Evolutionary conservation across 306 rosid genomes (phyloP).

Genomic region (Trifolium repens): DNA sequence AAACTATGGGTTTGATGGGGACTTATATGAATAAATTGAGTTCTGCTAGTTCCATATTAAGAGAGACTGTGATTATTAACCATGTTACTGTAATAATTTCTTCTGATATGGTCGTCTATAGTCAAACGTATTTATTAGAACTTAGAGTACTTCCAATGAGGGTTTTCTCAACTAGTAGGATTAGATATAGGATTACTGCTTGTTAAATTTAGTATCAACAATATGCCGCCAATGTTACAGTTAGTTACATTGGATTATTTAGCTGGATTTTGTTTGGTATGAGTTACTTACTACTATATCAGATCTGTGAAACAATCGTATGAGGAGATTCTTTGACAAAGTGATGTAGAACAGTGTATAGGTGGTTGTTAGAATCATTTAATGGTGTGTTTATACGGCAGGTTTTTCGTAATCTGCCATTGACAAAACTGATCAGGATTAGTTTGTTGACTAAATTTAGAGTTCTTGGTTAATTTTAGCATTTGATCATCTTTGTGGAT

Average conservation of each 20-base stretch:
- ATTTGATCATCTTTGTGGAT: slow-evolving; percentile 6
- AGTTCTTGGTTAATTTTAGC: neutral
- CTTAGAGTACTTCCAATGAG: neutral
- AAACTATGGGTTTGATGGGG: neutral
- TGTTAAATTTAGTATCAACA: neutral
- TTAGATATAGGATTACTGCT: neutral
- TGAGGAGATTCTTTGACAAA: neutral
- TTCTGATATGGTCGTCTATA: slow-evolving; percentile 14
- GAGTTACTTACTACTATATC: neutral
- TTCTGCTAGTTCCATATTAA: neutral
- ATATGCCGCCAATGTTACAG: neutral
- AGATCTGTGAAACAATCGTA: neutral
- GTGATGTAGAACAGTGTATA: neutral
- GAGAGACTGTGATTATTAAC: slow-evolving; percentile 9
- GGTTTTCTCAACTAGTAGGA: slow-evolving; percentile 9
- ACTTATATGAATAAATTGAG: neutral
- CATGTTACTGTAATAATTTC: neutral
- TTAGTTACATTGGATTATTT: neutral
- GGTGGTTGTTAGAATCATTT: neutral
- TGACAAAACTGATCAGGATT: slow-evolving; percentile 1
- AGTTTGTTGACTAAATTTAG: neutral
- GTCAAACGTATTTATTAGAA: neutral
- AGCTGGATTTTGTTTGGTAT: neutral
- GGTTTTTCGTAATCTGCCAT: neutral
- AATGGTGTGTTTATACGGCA: neutral